phyloP scores from a whole-genome alignment of 257 asterid genomes.

The Solanum virginianum region DNA sequence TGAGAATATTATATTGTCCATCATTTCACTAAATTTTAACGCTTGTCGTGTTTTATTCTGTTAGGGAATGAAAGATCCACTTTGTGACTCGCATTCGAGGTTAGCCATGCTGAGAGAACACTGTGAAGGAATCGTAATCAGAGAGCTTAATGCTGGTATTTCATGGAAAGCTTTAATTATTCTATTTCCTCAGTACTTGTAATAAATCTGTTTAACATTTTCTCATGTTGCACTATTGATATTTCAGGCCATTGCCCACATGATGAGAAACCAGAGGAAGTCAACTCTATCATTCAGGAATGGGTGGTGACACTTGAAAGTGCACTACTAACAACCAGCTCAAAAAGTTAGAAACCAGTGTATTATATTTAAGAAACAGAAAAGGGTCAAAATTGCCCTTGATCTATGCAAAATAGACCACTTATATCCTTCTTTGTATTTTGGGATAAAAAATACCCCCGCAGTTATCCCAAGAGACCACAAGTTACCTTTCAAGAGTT shows the following conservation, averaged over 20 bases:
- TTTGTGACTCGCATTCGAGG: constrained; percentile 41
- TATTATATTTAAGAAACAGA: background rate
- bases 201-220: background rate
- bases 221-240: background rate
- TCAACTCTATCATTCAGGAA: constrained; percentile 49
- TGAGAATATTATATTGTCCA: background rate
- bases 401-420: too few relatives aligned
- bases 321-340: constrained; percentile 14
- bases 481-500: too few relatives aligned
- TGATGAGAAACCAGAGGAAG: constrained; percentile 75
- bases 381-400: too few relatives aligned
- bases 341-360: constrained; percentile 2
- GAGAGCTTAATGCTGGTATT: constrained; percentile 76
- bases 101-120: constrained; percentile 47
- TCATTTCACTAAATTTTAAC: background rate
- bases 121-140: constrained; percentile 39
- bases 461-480: too few relatives aligned
- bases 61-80: constrained; percentile 89
- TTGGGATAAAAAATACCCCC: too few relatives aligned
- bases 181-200: background rate
- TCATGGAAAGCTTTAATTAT: background rate
- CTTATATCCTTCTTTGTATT: too few relatives aligned
- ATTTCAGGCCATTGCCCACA: constrained; percentile 92
- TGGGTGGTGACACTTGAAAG: constrained; percentile 50
- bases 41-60: background rate